phyloP scores from a whole-genome alignment of 768 basidiomycete species.

The Tulasnella sp. region DNA sequence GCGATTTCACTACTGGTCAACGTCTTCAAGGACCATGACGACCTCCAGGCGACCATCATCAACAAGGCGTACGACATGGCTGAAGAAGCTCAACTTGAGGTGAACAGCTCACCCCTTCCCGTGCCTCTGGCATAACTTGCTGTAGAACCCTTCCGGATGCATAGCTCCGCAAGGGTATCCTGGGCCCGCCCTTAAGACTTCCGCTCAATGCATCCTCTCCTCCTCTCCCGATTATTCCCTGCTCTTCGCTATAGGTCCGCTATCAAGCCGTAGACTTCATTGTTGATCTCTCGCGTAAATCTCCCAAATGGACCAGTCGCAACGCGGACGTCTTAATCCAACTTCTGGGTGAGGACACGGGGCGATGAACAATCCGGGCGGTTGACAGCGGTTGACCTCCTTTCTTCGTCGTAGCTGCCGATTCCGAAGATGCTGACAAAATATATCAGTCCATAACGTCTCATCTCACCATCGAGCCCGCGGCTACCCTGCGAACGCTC shows the following conservation, averaged over 20 bases:
- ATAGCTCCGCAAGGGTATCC: background rate
- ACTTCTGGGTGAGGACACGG: constrained; percentile 13
- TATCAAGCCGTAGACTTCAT: constrained; percentile 28
- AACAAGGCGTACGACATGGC: constrained; percentile 32
- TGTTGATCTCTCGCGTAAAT: background rate
- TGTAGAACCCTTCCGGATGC: background rate
- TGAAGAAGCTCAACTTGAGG: constrained; percentile 32
- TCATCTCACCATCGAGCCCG: constrained; percentile 27
- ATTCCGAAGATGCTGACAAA: constrained; percentile 14
- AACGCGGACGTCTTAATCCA: constrained; percentile 33
- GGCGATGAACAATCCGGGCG: background rate
- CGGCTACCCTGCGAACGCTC: constrained; percentile 11
- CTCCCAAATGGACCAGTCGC: constrained; percentile 26
- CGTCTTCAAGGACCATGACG: constrained; percentile 13
- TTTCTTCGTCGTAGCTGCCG: constrained; percentile 9
- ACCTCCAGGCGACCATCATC: constrained; percentile 33
- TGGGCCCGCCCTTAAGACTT: background rate
- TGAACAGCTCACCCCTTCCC: constrained; percentile 28
- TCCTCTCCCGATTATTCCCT: background rate
- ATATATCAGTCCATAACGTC: constrained; percentile 9
- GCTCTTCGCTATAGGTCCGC: constrained; percentile 29
- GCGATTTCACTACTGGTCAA: constrained; percentile 21
- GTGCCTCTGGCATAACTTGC: background rate
- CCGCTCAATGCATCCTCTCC: constrained; percentile 17
- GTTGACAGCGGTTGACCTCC: background rate